These are phyloP conservation scores for Neurospora sp. DNA, from an alignment of 2,329 filamentous ascomycete genomes.

Conservation along the genomic window DNA sequence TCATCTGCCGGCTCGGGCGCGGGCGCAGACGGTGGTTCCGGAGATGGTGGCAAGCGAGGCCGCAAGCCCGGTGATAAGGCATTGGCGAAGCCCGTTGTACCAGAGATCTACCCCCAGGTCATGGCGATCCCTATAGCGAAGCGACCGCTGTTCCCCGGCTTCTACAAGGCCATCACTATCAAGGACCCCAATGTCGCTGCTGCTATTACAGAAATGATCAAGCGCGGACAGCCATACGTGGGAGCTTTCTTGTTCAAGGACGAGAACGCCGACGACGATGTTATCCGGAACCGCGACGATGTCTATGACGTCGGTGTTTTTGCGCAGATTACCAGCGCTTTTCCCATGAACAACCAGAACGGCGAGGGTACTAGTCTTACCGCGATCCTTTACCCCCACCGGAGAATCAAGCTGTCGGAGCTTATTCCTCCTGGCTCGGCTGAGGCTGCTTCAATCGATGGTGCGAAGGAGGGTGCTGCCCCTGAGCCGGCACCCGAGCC, in stretches of 20 bases:
- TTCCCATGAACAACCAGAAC: conserved; percentile 56
- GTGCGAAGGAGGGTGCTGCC: conserved; percentile 42
- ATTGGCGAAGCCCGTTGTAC: conserved; percentile 78
- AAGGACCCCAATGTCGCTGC: conserved; percentile 83
- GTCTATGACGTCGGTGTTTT: conserved; percentile 96
- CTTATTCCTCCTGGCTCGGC: conserved; percentile 56
- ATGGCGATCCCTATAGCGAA: conserved; percentile 95
- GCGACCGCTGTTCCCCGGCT: conserved; percentile 88
- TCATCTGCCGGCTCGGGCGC: conserved; percentile 35
- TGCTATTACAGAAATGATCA: conserved; percentile 93
- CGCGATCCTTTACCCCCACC: conserved; percentile 90
- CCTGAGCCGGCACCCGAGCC: conserved; percentile 43
- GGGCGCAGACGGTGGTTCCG: conserved; percentile 42
- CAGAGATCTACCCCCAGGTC: conserved; percentile 93
- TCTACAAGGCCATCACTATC: conserved; percentile 98
- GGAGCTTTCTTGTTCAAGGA: conserved; percentile 97
- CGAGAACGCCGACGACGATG: conserved; percentile 84
- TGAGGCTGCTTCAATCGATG: conserved; percentile 25
- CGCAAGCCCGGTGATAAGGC: conserved; percentile 63
- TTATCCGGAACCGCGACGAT: conserved; percentile 82
- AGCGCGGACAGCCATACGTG: conserved; percentile 92
- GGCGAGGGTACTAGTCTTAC: conserved; percentile 79
- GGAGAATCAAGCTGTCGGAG: conserved; percentile 81
- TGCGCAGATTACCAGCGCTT: conserved; percentile 93
- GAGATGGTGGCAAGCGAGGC: conserved; percentile 60